A percentile compares a stretch with the other conserved stretches of the same genome.
phyloP scores from a whole-genome alignment of 192 early-diverging fungal species.

The Funneliformis mosseae region DNA sequence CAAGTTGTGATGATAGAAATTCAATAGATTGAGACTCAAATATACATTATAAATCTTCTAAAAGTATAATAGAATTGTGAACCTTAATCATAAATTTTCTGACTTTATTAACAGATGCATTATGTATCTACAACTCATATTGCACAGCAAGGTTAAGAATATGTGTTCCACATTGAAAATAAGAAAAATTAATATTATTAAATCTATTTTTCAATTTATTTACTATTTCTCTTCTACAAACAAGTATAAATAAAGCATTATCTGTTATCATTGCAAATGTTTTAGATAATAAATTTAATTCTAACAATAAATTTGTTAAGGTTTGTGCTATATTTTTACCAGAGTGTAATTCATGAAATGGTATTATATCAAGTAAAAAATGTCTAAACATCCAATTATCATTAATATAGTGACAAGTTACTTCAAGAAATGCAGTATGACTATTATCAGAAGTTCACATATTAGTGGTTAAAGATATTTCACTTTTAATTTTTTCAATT shows the following conservation, averaged over 20 bases:
- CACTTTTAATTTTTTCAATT: background rate
- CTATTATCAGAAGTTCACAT: slow-evolving; percentile 5
- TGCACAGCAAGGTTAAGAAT: slow-evolving; percentile 22
- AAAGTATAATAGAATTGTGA: background rate
- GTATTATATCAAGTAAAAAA: slow-evolving; percentile 20
- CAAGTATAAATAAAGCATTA: background rate
- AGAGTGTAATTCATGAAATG: background rate
- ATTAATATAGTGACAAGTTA: slow-evolving; percentile 16
- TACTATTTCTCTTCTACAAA: background rate
- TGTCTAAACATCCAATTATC: background rate
- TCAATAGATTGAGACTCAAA: background rate
- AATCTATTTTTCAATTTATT: background rate
- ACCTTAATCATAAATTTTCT: background rate
- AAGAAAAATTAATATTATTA: background rate
- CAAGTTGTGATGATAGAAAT: background rate
- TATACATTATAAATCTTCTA: background rate
- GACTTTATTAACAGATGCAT: background rate
- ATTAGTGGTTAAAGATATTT: slow-evolving; percentile 2
- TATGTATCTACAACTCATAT: background rate
- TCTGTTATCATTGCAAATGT: slow-evolving; percentile 14
- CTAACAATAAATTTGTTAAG: background rate
- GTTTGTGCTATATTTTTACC: background rate
- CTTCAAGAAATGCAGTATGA: background rate
- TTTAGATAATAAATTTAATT: background rate
- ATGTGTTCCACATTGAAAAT: background rate